phyloP scores from a whole-genome alignment of 805 yeast species.

The Clavispora asparagi region DNA sequence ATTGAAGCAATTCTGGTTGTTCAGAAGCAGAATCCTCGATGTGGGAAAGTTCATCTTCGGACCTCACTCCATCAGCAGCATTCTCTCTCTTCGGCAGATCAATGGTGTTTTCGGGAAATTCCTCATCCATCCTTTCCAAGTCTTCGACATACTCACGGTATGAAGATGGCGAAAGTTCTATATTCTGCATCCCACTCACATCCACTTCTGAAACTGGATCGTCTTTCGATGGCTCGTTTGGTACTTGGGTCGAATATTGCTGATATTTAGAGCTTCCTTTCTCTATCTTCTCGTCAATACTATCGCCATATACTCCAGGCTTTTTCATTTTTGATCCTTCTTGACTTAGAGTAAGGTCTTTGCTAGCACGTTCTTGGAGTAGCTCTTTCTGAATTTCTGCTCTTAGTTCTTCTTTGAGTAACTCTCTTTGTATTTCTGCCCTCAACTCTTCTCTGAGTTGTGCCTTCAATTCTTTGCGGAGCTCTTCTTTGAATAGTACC shows the following conservation, averaged over 20 bases:
- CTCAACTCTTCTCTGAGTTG: background rate
- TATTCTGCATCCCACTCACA: background rate
- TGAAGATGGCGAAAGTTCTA: slow-evolving; percentile 10
- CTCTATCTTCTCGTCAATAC: no score
- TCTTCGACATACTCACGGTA: slow-evolving; percentile 12
- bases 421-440: background rate
- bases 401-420: background rate
- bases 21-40: background rate
- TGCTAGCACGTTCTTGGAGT: background rate
- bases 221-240: background rate
- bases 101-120: slow-evolving; percentile 1
- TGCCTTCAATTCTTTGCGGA: background rate
- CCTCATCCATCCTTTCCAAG: slow-evolving; percentile 7
- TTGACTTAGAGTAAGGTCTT: background rate
- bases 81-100: background rate
- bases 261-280: no score
- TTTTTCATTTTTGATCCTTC: background rate
- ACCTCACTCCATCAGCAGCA: background rate
- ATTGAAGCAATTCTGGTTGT: background rate
- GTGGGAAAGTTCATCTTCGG: background rate
- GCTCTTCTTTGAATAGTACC: background rate
- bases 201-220: background rate
- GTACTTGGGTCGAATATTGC: no score
- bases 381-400: background rate
- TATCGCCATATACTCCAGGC: background rate